Base-by-base conservation (phyloP, 2,329 filamentous ascomycete species). In the Epichloe amarillans region DNA sequence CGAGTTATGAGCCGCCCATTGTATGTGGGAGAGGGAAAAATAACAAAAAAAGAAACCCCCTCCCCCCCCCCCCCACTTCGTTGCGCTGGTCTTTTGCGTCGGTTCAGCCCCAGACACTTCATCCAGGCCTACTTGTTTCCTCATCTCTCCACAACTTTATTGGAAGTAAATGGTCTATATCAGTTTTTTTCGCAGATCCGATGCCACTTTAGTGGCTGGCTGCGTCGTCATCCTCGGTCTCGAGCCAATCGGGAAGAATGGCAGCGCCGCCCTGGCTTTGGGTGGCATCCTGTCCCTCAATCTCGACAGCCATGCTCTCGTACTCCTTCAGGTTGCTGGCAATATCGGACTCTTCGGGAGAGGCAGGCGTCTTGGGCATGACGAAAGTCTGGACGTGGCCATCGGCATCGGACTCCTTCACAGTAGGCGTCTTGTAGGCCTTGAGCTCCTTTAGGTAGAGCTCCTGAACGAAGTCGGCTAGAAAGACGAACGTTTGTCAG, bases 381-480 rank as follows among this genome's bases (percentile, higher is more conserved):
- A 68, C 66, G 77, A 97, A 98, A 69, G 82, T 87, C 69, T 93
- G 86, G 62, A 97, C 93, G 62, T 95, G 86, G 67, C 88, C 90
- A 61, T 91, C 84, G 66, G 90, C 76, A 66, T 97, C 93, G 63
- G 81, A 80, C 57, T 88, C 78, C 79, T 96, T 95, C 73, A 91
- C 68, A 60, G 82, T 75, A 52, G 86, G 76, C 57, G 83, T 75
- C 81, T 97, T 97, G 85, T 95, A 97, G 72, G 82, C 81, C 75
- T 91, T 93, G 67, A 98, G 83, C 74, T 97, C 90, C 71, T 84
- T 86, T 62, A 98, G 83, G 79, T 98, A 98, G 66, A 98, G 81
- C 69, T 97, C 91, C 74, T 97, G 93, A 63, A 98, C 88, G 64
- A 95, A 82, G 72, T 98, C 93, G 82, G 88, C 93, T 97, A 66